These are phyloP conservation scores for Tuber aestivum DNA, from an alignment of 495 filamentous ascomycete species.

Conservation along the genomic window DNA sequence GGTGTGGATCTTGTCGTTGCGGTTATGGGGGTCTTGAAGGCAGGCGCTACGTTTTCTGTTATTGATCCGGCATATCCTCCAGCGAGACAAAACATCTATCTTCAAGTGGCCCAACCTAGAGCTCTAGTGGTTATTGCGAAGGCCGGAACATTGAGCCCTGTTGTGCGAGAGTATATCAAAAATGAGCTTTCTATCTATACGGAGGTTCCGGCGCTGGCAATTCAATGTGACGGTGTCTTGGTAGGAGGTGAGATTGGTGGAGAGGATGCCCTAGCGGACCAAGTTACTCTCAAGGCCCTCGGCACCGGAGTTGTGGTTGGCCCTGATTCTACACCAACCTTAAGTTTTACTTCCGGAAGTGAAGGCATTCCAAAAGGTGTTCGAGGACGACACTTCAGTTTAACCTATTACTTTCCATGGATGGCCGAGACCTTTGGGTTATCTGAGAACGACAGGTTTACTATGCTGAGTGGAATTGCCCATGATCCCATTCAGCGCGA, in stretches of 20 bases:
- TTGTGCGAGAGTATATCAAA: conserved; percentile 67
- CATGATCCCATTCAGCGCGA: conserved; percentile 91
- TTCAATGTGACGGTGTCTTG: conserved; percentile 69
- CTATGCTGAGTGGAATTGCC: conserved; percentile 75
- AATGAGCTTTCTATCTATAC: conserved; percentile 66
- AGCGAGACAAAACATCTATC: conserved; percentile 79
- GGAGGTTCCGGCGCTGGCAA: conserved; percentile 67
- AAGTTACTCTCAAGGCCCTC: conserved; percentile 51
- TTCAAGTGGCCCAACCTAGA: conserved; percentile 78
- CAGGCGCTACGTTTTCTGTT: conserved; percentile 69
- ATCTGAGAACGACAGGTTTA: conserved; percentile 69
- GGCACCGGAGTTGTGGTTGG: conserved; percentile 74
- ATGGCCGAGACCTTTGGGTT: conserved; percentile 80
- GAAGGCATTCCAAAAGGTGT: conserved; percentile 87
- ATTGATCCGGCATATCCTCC: conserved; percentile 87
- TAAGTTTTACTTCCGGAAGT: conserved; percentile 78
- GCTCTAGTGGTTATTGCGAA: conserved; percentile 75
- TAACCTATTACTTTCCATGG: conserved; percentile 87
- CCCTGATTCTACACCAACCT: conserved; percentile 77
- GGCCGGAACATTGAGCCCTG: conserved; percentile 60
- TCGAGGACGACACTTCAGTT: conserved; percentile 75
- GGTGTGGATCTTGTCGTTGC: conserved; percentile 66
- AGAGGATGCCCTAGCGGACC: conserved; percentile 59
- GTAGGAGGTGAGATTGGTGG: conserved; percentile 60
- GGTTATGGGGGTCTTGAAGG: conserved; percentile 59